These are phyloP conservation scores for Hypomyces rosellus DNA, from an alignment of 2,329 filamentous ascomycete species.

Conservation along the genomic window DNA sequence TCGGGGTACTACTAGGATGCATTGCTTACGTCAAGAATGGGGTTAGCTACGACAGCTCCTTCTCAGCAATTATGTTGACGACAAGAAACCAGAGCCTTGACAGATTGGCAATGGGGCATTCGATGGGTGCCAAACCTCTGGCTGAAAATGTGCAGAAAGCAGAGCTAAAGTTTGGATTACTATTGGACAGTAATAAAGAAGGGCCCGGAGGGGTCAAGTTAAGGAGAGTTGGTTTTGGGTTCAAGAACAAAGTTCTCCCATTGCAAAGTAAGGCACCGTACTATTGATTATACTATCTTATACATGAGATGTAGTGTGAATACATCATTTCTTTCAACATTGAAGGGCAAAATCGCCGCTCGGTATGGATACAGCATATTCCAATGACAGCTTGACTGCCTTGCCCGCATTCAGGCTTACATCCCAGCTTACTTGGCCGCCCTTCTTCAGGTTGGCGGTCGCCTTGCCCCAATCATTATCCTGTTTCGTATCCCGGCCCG, in stretches of 20 bases:
- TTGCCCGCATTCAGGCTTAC: constrained; percentile 52
- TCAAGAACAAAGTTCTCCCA: not conserved
- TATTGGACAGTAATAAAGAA: not conserved
- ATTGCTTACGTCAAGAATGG: not conserved
- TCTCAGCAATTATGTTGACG: not conserved
- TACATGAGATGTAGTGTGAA: too few relatives aligned
- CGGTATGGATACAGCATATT: constrained; percentile 56
- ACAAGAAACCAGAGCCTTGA: not conserved
- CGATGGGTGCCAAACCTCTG: not conserved
- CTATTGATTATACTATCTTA: not conserved
- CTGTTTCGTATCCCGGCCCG: constrained; percentile 23
- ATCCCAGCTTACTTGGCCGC: constrained; percentile 53
- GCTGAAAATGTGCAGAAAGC: not conserved
- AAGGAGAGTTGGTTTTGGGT: not conserved
- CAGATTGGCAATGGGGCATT: not conserved
- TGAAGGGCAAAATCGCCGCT: constrained; percentile 33
- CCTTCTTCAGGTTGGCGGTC: constrained; percentile 46
- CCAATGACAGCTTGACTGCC: constrained; percentile 50
- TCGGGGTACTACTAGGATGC: not conserved
- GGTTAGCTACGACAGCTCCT: not conserved
- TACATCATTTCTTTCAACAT: constrained; percentile 11
- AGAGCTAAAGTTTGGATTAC: not conserved
- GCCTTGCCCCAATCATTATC: constrained; percentile 47
- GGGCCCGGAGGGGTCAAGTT: not conserved
- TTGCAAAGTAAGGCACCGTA: too few relatives aligned